Conservation (phyloP, 1,139 yeast species). For the Yamadazyma sp. region DNA sequence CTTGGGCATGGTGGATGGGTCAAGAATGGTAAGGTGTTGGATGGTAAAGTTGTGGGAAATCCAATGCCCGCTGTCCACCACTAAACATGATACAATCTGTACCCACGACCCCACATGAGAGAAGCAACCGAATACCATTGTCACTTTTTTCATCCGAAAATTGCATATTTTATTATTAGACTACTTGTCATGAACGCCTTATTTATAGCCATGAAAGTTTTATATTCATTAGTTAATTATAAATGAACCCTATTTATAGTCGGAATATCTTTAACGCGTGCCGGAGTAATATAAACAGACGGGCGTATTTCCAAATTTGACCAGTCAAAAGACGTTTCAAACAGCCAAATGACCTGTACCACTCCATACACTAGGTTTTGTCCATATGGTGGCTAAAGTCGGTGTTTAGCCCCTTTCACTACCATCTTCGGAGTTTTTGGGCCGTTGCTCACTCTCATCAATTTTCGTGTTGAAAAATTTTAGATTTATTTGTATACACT, state of each 20-base stretch:
- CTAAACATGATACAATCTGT: conserved; percentile 13
- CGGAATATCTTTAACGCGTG: neutral
- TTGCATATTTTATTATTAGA: conserved; percentile 7
- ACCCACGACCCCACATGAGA: too few species aligned
- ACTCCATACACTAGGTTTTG: too few species aligned
- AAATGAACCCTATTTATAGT: neutral
- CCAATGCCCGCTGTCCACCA: conserved; percentile 52
- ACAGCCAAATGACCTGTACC: too few species aligned
- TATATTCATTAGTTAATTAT: conserved; percentile 7
- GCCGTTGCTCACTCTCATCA: neutral
- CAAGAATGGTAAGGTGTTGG: conserved; percentile 55
- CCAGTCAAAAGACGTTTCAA: too few species aligned
- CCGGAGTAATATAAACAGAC: too few species aligned
- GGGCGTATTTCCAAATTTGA: too few species aligned
- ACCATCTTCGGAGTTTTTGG: neutral
- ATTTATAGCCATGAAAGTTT: conserved; percentile 4
- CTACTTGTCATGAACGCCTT: conserved; percentile 4
- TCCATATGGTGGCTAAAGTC: too few species aligned
- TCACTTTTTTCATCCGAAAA: neutral
- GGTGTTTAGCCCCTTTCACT: neutral
- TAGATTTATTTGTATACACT: neutral
- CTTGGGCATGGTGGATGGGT: conserved; percentile 80
- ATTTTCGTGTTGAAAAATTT: neutral
- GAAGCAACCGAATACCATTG: too few species aligned
- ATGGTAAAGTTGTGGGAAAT: conserved; percentile 67